phyloP scores from a whole-genome alignment of 225 moss, liverwort and hornwort genomes.

The Pseudoscleropodium purum region DNA sequence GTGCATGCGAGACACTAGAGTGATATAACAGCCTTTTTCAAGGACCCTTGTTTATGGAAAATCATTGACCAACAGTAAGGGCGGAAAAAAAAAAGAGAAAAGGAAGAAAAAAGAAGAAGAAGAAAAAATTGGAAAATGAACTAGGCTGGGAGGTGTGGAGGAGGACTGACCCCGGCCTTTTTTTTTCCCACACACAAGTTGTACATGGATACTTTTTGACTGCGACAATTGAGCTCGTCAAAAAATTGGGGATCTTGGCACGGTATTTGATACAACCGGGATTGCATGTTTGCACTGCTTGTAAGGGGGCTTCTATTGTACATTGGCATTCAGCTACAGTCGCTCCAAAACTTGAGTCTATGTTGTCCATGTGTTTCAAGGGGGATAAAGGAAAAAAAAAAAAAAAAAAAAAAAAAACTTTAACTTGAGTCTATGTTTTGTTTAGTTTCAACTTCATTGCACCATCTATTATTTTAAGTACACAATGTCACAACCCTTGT shows the following conservation, averaged over 20 bases:
- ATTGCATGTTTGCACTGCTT: background rate
- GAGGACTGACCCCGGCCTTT: background rate
- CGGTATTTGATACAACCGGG: background rate
- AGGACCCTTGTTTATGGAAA: background rate
- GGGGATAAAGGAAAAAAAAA: too few relatives aligned
- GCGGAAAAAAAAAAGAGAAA: background rate
- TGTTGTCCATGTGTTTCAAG: too few relatives aligned
- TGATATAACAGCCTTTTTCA: background rate
- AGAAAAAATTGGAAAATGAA: too few relatives aligned
- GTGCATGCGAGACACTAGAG: background rate
- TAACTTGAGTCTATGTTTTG: too few relatives aligned
- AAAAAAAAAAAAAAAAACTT: too few relatives aligned
- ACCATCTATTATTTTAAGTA: too few relatives aligned
- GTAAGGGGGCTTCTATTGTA: background rate
- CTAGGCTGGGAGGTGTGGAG: too few relatives aligned
- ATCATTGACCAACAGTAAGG: slow-evolving; percentile 6
- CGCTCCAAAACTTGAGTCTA: background rate
- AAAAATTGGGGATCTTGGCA: background rate
- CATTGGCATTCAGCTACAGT: background rate
- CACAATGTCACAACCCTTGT: too few relatives aligned
- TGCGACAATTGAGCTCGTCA: background rate
- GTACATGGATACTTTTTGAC: background rate
- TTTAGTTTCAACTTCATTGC: too few relatives aligned
- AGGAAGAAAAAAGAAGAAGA: background rate
- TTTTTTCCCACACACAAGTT: background rate